Evolutionary conservation across 2,329 filamentous ascomycete genomes (phyloP).

Genomic region (Coniochaeta hoffmannii): DNA sequence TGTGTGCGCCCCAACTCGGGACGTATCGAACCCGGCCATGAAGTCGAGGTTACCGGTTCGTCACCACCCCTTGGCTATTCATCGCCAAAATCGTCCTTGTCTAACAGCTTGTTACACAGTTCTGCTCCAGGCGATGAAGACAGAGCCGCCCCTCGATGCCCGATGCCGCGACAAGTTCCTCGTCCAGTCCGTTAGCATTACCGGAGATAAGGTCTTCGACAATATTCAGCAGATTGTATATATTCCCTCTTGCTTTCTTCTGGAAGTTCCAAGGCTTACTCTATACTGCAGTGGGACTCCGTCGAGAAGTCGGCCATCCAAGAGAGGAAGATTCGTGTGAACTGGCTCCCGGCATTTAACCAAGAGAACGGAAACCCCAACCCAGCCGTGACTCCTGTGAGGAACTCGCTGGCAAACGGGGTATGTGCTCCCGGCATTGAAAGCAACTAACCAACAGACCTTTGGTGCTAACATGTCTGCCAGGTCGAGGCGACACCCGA

Average conservation of each 20-base stretch:
- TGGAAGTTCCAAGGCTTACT: constrained; percentile 14
- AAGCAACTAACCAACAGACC: background rate
- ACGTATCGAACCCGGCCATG: constrained; percentile 81
- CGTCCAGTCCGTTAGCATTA: constrained; percentile 83
- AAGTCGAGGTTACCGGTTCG: constrained; percentile 89
- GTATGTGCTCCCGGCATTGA: constrained; percentile 12
- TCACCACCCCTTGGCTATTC: constrained; percentile 5
- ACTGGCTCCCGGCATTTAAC: constrained; percentile 58
- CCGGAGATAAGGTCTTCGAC: constrained; percentile 73
- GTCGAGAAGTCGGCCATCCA: constrained; percentile 72
- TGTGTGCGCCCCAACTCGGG: constrained; percentile 96
- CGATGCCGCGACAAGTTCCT: constrained; percentile 98
- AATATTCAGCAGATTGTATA: constrained; percentile 77
- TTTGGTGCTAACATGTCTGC: background rate
- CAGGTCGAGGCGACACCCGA: constrained; percentile 25
- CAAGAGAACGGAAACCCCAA: constrained; percentile 30
- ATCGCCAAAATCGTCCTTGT: background rate
- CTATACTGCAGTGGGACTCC: constrained; percentile 59
- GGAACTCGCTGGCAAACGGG: constrained; percentile 18
- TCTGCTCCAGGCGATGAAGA: constrained; percentile 95
- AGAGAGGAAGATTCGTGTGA: constrained; percentile 93
- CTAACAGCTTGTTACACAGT: constrained; percentile 43
- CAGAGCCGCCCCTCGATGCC: constrained; percentile 76
- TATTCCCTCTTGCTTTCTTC: constrained; percentile 8
- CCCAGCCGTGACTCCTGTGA: constrained; percentile 20